Percentiles rank a stretch among this genome's conserved stretches.
These are phyloP conservation scores for Hordeum marinum DNA, from an alignment of 176 grass and related monocot genomes.

Conservation along the genomic window DNA sequence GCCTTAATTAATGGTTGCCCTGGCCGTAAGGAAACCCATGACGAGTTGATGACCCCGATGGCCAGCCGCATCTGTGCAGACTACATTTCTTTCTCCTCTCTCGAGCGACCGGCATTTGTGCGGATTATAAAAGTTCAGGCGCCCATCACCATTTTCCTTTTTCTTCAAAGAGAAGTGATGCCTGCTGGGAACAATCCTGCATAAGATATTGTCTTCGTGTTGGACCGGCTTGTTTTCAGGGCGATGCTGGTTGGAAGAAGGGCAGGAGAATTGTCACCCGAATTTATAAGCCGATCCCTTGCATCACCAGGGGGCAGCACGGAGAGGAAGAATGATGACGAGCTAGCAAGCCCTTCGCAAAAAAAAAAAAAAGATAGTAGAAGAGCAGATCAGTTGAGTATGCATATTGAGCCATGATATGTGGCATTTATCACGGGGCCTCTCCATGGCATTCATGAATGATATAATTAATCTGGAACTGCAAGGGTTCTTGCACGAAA, in stretches of 20 bases:
- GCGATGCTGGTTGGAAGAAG: conserved; percentile 31
- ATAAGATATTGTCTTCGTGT: background rate
- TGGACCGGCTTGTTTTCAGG: conserved; percentile 28
- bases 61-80: background rate
- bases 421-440: background rate
- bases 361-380: background rate
- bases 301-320: background rate
- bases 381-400: background rate
- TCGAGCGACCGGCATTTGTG: background rate
- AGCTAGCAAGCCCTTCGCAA: background rate
- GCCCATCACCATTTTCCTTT: background rate
- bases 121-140: background rate
- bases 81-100: no score
- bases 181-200: background rate
- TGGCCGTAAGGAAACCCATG: background rate
- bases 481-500: background rate
- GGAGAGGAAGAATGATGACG: background rate
- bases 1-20: conserved; percentile 13
- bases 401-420: background rate
- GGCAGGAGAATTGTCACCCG: conserved; percentile 11
- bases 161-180: conserved; percentile 11
- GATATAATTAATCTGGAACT: background rate
- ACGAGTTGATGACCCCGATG: background rate
- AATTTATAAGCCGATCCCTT: background rate
- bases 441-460: background rate